Evolutionary conservation across 331 rosid species (phyloP), one percentile per base, ranked within the genome.

Genomic region (Dryas integrifolia): DNA sequence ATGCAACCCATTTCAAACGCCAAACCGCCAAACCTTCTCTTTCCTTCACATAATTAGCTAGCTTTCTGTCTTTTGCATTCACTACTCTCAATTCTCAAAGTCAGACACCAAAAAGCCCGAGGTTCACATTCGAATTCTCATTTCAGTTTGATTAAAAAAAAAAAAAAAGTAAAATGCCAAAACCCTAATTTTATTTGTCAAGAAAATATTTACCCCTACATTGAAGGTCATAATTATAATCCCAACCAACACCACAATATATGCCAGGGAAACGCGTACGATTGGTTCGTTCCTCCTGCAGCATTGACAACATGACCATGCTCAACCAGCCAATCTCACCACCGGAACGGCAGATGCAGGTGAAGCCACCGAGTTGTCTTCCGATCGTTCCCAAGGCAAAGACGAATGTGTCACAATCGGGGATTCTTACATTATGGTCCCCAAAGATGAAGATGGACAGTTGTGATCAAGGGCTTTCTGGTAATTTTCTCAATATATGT

Each of bases 231-330:
- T 21, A 21, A 21, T 26, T 26, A 43, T 4, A 45, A 50, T 9
- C 9, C 62, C 21, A 68, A 16, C 15, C 21, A 38, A 11, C 50
- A 40, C 61, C 13, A 52, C 24, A 21, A 21, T 21, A 51, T 0
- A 51, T 69, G 74, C 48, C 74, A 7, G 74, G 74, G n/a, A 70
- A 70, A 70, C 65, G 74, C 53, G 15, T 56, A 55, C 74, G 74
- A 43, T 43, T 70, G 38, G 74, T 70, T 12, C 65, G 74, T 44
- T 55, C 65, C 55, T 18, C n/a, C 9, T 43, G 65, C 5, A 70
- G 74, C 65, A 43, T 70, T 14, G 53, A 70, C 24, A 53, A 56
- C 44, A 18, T 70, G 74, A 21, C 3, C 45, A 15, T 14, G 53
- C 5, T 56, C 24, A 10, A 70, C 2, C 43, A 41, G 15, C 30